phyloP scores from a whole-genome alignment of 345 rosid genomes.

The Raphanus raphanistrum region DNA sequence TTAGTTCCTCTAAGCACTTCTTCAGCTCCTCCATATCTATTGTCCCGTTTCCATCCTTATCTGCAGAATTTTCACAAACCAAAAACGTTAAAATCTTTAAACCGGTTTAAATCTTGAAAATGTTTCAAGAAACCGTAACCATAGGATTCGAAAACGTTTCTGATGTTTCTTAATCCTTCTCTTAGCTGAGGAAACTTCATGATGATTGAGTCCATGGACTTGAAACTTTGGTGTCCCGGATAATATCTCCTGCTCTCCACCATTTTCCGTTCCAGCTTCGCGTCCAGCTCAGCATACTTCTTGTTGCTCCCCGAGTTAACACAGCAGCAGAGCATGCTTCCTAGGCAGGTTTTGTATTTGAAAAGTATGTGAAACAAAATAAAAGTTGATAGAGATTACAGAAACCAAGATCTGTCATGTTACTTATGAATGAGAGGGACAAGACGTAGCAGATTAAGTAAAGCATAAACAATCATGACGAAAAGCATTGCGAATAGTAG shows the following conservation, averaged over 20 bases:
- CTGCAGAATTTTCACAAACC: conserved; percentile 31
- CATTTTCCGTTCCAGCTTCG: conserved; percentile 69
- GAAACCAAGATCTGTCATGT: conserved; percentile 8
- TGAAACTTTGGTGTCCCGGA: conserved; percentile 47
- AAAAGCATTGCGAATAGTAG: conserved; percentile 28
- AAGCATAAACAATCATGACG: conserved; percentile 35
- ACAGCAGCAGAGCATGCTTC: conserved; percentile 50
- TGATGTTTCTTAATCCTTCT: conserved; percentile 66
- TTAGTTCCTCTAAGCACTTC: conserved; percentile 62
- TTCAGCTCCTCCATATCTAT: conserved; percentile 71
- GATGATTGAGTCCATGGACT: conserved; percentile 68
- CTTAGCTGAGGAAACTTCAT: conserved; percentile 66
- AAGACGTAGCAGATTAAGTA: conserved; percentile 1
- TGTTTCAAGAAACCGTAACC: conserved; percentile 49
- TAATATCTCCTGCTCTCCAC: conserved; percentile 56
- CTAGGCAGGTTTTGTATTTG: conserved; percentile 27
- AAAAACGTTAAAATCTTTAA: neutral
- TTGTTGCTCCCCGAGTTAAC: conserved; percentile 44
- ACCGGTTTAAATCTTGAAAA: conserved; percentile 10
- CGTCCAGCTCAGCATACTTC: conserved; percentile 64
- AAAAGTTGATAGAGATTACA: neutral
- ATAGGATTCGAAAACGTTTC: conserved; percentile 58
- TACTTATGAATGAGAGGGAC: conserved; percentile 10
- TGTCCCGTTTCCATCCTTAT: conserved; percentile 64
- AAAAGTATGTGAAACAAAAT: conserved; percentile 7